Percentiles rank a stretch among this genome's conserved stretches.
Evolutionary conservation across 139 green algal species (phyloP).

Genomic region (Pseudopediastrum boryanum): DNA sequence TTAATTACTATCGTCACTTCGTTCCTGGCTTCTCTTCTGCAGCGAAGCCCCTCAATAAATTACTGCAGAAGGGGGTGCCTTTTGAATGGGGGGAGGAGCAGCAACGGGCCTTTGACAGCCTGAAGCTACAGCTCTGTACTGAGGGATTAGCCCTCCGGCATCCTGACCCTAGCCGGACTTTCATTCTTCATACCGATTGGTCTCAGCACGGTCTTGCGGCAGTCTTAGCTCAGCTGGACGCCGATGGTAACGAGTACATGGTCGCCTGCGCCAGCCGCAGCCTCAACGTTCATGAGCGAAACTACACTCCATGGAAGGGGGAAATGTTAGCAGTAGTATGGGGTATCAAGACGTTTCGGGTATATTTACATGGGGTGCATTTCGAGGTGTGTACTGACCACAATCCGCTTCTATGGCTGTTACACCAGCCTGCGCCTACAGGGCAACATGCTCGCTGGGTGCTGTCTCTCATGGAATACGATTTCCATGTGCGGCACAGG

Average conservation of each 20-base stretch:
- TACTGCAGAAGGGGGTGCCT: slow-evolving; percentile 31
- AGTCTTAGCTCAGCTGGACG: slow-evolving; percentile 44
- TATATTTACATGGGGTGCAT: slow-evolving; percentile 38
- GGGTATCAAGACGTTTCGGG: slow-evolving; percentile 24
- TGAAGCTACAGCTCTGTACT: slow-evolving; percentile 22
- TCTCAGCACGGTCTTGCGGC: slow-evolving; percentile 27
- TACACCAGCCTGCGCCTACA: slow-evolving; percentile 10
- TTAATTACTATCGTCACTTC: slow-evolving; percentile 46
- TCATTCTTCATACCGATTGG: slow-evolving; percentile 40
- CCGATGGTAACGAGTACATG: slow-evolving; percentile 39
- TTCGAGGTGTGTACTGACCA: slow-evolving; percentile 48
- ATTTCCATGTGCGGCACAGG: slow-evolving; percentile 26
- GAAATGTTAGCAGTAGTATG: slow-evolving; percentile 47
- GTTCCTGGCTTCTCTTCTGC: slow-evolving; percentile 36
- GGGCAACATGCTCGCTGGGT: slow-evolving; percentile 43
- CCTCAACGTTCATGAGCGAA: slow-evolving; percentile 34
- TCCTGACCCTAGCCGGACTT: not conserved
- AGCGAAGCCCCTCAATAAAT: slow-evolving; percentile 21
- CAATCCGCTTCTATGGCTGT: slow-evolving; percentile 37
- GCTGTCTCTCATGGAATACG: slow-evolving; percentile 31
- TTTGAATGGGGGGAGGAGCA: slow-evolving; percentile 34
- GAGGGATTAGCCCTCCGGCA: slow-evolving; percentile 14
- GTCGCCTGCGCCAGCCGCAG: slow-evolving; percentile 35
- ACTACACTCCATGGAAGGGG: slow-evolving; percentile 32
- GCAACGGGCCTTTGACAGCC: not conserved